A percentile compares a stretch with the other conserved stretches of the same genome.
phyloP scores from a whole-genome alignment of 805 yeast species.

The Cyberlindnera americana region DNA sequence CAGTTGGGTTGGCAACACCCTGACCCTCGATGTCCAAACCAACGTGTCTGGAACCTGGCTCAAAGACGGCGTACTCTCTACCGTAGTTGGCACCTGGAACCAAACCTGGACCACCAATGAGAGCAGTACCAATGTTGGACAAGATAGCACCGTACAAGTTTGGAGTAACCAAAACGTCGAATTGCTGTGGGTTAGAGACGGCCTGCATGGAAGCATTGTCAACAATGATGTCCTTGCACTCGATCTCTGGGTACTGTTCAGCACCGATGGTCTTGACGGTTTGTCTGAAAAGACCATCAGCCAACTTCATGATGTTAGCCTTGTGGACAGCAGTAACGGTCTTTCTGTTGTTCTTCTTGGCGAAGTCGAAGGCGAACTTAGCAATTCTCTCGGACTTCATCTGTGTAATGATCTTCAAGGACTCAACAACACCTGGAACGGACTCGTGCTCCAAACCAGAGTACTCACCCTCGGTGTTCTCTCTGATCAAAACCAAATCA shows the following conservation, averaged over 20 bases:
- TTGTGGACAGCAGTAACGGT: constrained; percentile 96
- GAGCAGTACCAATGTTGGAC: constrained; percentile 97
- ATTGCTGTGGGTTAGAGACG: constrained; percentile 96
- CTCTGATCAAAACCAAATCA: constrained; percentile 93
- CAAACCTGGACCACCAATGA: constrained; percentile 96
- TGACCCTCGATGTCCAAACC: constrained; percentile 95
- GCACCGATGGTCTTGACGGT: constrained; percentile 86
- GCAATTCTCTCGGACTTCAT: constrained; percentile 96
- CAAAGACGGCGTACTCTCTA: constrained; percentile 95
- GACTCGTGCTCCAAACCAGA: constrained; percentile 98
- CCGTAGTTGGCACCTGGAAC: constrained; percentile 99
- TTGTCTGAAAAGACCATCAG: constrained; percentile 96
- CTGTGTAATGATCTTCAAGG: constrained; percentile 90
- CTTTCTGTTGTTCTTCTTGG: constrained; percentile 86
- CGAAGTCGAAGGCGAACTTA: constrained; percentile 95
- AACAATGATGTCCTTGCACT: constrained; percentile 89
- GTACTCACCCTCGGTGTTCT: constrained; percentile 99
- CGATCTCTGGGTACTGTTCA: constrained; percentile 79
- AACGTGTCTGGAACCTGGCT: constrained; percentile 99
- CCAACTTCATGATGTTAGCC: constrained; percentile 98
- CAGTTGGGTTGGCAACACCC: constrained; percentile 97
- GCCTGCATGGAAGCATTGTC: constrained; percentile 99
- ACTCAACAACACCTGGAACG: constrained; percentile 96
- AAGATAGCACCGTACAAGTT: constrained; percentile 96
- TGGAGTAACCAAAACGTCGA: constrained; percentile 96